Base-by-base conservation (phyloP, 805 yeast species). In the Ogataea methylovora region DNA sequence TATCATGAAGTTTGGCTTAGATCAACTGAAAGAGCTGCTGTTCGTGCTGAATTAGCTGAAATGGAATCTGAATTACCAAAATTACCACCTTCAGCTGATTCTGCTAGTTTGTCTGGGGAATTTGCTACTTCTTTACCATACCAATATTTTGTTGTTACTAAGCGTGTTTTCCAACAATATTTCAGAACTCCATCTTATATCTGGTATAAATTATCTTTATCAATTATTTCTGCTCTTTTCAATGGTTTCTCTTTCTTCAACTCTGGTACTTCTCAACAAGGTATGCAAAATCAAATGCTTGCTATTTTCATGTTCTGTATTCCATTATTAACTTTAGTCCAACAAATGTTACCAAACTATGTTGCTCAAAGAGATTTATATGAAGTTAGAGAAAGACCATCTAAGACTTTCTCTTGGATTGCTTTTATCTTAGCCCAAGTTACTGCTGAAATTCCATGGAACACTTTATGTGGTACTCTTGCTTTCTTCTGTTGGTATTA, bases 231-330 rank as follows among this genome's bases (percentile, higher is more conserved):
- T 37, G 63, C 78, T n/a, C 50, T 79, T 32, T 72, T 77, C 56
- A 76, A 74, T 42, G 84, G 84, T 41, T 74, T 78, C 51, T 67
- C 83, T 4, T 76, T 76, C 58, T 78, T 73, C 60, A 76, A 76
- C 41, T 79, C 84, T 28, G 55, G 59, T 35, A 65, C 63, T 23
- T 66, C 84, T 11, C 52, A 65, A 29, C 84, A 74, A 58, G 77
- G 83, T 47, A 52, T 84, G 43, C 94, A 84, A 55, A 81, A 84
- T 56, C 90, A 79, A 60, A 76, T 81, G 84, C 76, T 79, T 45
- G 66, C 86, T 3, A 49, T 79, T 18, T 83, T 81, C 61, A 76
- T 80, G 83, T 70, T 73, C 50, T 54, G 72, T 29, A 65, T 69
- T 45, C 57, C 67, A 25, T 69, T 74, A 58, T 69, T 66, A 45